phyloP scores from a whole-genome alignment of 768 basidiomycete genomes.

The Lactarius tabidus region DNA sequence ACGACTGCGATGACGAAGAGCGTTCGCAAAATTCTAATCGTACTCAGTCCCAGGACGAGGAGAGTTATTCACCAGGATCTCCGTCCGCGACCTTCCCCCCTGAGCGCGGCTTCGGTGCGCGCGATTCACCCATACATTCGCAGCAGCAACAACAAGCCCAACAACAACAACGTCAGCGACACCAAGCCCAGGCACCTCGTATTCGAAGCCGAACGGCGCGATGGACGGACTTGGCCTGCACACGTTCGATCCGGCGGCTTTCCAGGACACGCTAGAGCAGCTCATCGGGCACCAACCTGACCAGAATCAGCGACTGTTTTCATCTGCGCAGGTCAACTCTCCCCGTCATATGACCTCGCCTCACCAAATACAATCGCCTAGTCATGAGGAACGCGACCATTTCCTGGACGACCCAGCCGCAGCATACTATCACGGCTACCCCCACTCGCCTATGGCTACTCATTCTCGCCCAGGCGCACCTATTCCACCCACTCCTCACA shows the following conservation, averaged over 20 bases:
- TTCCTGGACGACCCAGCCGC: conserved; percentile 58
- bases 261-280: conserved; percentile 20
- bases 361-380: conserved; percentile 32
- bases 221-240: conserved; percentile 24
- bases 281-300: conserved; percentile 15
- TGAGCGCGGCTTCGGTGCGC: conserved; percentile 7
- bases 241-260: conserved; percentile 21
- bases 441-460: conserved; percentile 40
- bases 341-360: conserved; percentile 9
- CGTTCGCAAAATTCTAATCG: conserved; percentile 16
- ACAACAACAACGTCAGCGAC: conserved; percentile 5
- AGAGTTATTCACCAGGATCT: conserved; percentile 26
- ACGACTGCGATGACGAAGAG: conserved; percentile 10
- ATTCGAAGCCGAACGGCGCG: conserved; percentile 25
- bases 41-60: conserved; percentile 24
- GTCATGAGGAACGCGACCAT: conserved; percentile 54
- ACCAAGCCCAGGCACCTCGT: background rate
- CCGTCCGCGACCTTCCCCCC: conserved; percentile 21
- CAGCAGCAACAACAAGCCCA: conserved; percentile 11
- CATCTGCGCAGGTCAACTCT: background rate
- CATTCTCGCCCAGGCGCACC: conserved; percentile 62
- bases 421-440: conserved; percentile 56
- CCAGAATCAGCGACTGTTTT: conserved; percentile 12
- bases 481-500: conserved; percentile 75
- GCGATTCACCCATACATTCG: conserved; percentile 6